Conservation (phyloP, 805 yeast species). For the Candida yuanshanica region DNA sequence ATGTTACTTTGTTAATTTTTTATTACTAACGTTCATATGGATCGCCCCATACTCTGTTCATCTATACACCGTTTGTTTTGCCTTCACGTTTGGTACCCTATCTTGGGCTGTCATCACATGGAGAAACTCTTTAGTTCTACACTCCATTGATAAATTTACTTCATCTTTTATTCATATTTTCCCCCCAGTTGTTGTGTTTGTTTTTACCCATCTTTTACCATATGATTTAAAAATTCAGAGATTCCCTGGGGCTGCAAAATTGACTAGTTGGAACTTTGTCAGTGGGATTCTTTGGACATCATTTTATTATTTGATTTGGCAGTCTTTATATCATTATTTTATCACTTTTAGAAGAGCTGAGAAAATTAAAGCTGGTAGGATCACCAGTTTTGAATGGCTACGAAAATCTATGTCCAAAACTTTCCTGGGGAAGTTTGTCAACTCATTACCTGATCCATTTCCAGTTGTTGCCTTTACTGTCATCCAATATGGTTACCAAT, state of each 20-base stretch:
- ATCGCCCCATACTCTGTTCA: slow-evolving; percentile 66
- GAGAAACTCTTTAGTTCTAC: slow-evolving; percentile 90
- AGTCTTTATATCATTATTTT: slow-evolving; percentile 81
- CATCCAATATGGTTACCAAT: slow-evolving; percentile 83
- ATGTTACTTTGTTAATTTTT: slow-evolving; percentile 82
- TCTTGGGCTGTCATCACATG: slow-evolving; percentile 93
- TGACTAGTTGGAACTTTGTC: slow-evolving; percentile 66
- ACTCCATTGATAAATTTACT: slow-evolving; percentile 88
- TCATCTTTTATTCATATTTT: slow-evolving; percentile 84
- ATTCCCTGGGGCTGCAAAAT: slow-evolving; percentile 75
- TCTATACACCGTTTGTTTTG: slow-evolving; percentile 76
- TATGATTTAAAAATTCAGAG: slow-evolving; percentile 44
- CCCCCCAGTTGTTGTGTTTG: slow-evolving; percentile 86
- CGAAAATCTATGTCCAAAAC: slow-evolving; percentile 64
- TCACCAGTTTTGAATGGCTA: slow-evolving; percentile 82
- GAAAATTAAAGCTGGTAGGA: slow-evolving; percentile 78
- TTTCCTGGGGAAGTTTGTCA: slow-evolving; percentile 69
- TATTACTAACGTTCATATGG: slow-evolving; percentile 75
- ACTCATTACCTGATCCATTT: slow-evolving; percentile 73
- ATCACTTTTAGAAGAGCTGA: slow-evolving; percentile 77
- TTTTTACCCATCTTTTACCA: slow-evolving; percentile 68
- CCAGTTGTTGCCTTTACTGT: slow-evolving; percentile 85
- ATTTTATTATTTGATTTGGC: slow-evolving; percentile 83
- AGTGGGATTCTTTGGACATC: slow-evolving; percentile 76
- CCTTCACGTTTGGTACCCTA: slow-evolving; percentile 82